Evolutionary conservation across 1,284 basidiomycete species (phyloP).

Genomic region (Cryptococcus maquisensis): DNA sequence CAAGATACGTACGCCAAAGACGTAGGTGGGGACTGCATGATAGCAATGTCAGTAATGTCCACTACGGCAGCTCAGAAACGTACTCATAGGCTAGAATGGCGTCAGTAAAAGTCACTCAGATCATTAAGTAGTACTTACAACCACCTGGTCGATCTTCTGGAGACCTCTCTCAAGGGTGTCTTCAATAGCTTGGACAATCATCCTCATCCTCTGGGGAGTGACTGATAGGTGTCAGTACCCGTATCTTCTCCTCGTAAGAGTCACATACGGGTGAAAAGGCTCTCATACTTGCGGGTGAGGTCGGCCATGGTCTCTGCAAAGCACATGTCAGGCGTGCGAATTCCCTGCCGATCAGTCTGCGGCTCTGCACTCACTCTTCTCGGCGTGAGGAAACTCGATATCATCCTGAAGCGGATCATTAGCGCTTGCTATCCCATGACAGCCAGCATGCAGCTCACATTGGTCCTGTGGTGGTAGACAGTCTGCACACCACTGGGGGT

Average conservation of each 20-base stretch:
- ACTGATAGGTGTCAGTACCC: conserved; percentile 49
- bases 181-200: conserved; percentile 95
- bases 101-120: background rate
- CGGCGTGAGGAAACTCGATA: conserved; percentile 47
- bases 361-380: conserved; percentile 38
- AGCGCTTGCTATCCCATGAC: background rate
- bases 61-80: conserved; percentile 4
- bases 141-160: conserved; percentile 74
- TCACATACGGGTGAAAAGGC: conserved; percentile 57
- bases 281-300: conserved; percentile 81
- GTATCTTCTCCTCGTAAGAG: background rate
- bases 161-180: conserved; percentile 85
- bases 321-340: conserved; percentile 9
- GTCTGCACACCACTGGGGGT: conserved; percentile 69
- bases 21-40: conserved; percentile 82
- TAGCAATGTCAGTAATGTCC: background rate
- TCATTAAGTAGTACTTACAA: conserved; percentile 61
- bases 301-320: conserved; percentile 64
- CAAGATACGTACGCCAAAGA: conserved; percentile 63
- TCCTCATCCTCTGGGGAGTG: conserved; percentile 89
- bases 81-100: conserved; percentile 45
- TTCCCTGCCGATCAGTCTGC: conserved; percentile 3
- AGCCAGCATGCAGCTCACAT: conserved; percentile 26
- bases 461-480: conserved; percentile 59
- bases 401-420: conserved; percentile 33